Evolutionary conservation across 441 rosid species (phyloP).

Genomic region (Arabidopsis lyrata): DNA sequence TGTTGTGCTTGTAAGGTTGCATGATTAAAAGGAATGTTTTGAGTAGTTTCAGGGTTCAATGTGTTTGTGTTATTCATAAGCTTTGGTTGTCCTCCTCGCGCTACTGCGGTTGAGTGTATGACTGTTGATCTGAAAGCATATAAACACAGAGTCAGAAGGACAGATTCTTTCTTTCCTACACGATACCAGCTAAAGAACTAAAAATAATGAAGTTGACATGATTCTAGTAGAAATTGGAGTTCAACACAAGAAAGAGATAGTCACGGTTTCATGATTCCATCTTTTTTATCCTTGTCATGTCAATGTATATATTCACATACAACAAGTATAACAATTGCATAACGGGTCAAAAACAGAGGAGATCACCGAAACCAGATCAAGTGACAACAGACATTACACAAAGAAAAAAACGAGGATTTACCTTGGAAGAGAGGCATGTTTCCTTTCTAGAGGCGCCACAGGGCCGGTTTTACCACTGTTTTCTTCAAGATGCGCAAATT

Average conservation of each 20-base stretch:
- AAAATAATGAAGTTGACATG: neutral
- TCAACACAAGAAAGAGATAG: neutral
- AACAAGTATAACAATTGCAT: conserved; percentile 8
- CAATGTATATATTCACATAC: neutral
- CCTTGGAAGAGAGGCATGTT: conserved; percentile 95
- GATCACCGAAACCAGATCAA: conserved; percentile 3
- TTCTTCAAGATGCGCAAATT: conserved; percentile 90
- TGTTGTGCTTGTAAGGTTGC: conserved; percentile 62
- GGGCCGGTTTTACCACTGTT: conserved; percentile 76
- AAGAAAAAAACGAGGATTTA: conserved; percentile 32
- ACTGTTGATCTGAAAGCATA: conserved; percentile 76
- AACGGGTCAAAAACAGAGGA: neutral
- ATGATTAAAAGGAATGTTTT: conserved; percentile 53
- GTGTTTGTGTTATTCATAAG: conserved; percentile 52
- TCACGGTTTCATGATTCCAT: neutral
- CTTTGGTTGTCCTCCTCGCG: conserved; percentile 56
- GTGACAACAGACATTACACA: neutral
- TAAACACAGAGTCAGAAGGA: conserved; percentile 5
- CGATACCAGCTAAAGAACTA: neutral
- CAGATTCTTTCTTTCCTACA: neutral
- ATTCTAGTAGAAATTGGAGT: neutral
- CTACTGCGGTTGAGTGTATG: conserved; percentile 67
- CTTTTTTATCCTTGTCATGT: neutral
- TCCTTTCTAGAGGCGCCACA: conserved; percentile 77
- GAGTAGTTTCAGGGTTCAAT: conserved; percentile 51